Conservation (phyloP, 1,139 yeast genomes). For the Debaryomyces subglobosus region DNA sequence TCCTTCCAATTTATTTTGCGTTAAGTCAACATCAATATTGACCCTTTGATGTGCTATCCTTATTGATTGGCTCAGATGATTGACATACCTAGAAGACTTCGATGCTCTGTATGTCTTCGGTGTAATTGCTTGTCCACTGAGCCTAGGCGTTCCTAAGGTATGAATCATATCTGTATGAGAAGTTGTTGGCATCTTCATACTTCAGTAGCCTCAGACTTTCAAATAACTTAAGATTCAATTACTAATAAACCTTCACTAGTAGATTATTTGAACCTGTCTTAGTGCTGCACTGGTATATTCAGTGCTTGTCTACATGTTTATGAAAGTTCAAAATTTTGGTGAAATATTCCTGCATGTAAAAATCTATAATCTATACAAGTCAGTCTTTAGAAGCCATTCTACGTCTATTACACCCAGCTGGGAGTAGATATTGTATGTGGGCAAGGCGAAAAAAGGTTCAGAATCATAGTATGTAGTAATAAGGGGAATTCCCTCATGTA, state of each 20-base stretch:
- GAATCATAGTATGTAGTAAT: slow-evolving; percentile 8
- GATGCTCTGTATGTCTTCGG: slow-evolving; percentile 25
- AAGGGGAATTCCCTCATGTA: slow-evolving; percentile 9
- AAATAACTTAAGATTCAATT: background rate
- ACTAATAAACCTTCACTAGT: background rate
- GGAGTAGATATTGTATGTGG: slow-evolving; percentile 21
- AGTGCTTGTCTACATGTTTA: background rate
- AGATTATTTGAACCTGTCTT: background rate
- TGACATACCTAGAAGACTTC: slow-evolving; percentile 22
- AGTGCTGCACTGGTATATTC: background rate
- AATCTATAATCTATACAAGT: slow-evolving; percentile 14
- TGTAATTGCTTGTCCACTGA: slow-evolving; percentile 17
- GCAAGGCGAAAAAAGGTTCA: slow-evolving; percentile 21
- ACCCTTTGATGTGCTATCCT: slow-evolving; percentile 73
- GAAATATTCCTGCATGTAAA: slow-evolving; percentile 11
- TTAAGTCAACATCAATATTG: slow-evolving; percentile 65
- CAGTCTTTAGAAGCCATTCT: slow-evolving; percentile 26
- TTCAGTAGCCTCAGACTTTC: slow-evolving; percentile 1
- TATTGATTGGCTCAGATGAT: slow-evolving; percentile 43
- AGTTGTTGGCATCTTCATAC: background rate
- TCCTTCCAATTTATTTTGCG: slow-evolving; percentile 59
- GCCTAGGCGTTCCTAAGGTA: slow-evolving; percentile 16
- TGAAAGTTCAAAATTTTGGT: slow-evolving; percentile 1
- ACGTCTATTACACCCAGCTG: slow-evolving; percentile 11
- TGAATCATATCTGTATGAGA: slow-evolving; percentile 15